These are phyloP conservation scores for Trichoderma sp. DNA, from an alignment of 2,329 filamentous ascomycete species.

Conservation along the genomic window DNA sequence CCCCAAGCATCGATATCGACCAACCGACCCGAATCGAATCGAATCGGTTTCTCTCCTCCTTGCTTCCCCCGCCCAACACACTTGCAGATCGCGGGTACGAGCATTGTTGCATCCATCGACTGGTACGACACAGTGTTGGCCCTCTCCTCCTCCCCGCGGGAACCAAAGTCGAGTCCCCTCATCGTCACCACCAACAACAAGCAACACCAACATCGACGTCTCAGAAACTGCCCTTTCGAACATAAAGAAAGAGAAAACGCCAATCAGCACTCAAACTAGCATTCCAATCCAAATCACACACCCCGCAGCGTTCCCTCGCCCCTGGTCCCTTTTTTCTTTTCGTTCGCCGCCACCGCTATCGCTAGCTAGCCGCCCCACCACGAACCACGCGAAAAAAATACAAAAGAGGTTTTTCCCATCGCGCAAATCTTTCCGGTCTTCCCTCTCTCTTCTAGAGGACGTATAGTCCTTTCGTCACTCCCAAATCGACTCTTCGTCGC, in stretches of 20 bases:
- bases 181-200: background rate
- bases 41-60: background rate
- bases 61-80: background rate
- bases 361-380: constrained; percentile 13
- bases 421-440: background rate
- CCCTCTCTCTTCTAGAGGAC: background rate
- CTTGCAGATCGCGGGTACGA: background rate
- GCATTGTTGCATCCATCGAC: background rate
- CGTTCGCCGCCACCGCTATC: constrained; percentile 16
- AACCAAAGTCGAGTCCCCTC: background rate
- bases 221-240: background rate
- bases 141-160: background rate
- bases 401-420: constrained; percentile 10
- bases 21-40: background rate
- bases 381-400: background rate
- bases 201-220: background rate
- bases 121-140: background rate
- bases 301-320: constrained; percentile 7
- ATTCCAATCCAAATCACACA: background rate
- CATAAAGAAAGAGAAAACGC: background rate
- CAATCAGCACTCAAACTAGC: background rate
- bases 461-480: constrained; percentile 2
- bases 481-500: background rate
- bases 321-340: background rate
- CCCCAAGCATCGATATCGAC: background rate